A percentile compares a stretch with the other conserved stretches of the same genome.
Evolutionary conservation across 768 basidiomycete genomes (phyloP).

Genomic region (Lactarius evosmus): DNA sequence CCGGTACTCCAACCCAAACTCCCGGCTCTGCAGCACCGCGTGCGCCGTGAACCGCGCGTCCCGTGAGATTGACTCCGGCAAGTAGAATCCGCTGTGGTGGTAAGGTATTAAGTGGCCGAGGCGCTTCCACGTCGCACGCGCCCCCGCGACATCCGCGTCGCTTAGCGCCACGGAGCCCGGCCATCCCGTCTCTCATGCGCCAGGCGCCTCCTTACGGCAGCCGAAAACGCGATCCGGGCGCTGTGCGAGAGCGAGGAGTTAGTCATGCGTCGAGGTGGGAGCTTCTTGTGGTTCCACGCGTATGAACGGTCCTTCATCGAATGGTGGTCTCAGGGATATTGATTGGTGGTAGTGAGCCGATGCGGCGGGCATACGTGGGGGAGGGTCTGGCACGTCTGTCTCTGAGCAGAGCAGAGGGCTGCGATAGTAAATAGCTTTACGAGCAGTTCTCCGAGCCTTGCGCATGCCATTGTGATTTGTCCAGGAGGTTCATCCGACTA

Average conservation of each 20-base stretch:
- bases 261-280: slow-evolving; percentile 30
- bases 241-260: slow-evolving; percentile 31
- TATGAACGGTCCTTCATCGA: slow-evolving; percentile 32
- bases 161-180: slow-evolving; percentile 27
- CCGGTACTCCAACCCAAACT: slow-evolving; percentile 33
- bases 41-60: slow-evolving; percentile 31
- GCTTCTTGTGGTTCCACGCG: slow-evolving; percentile 31
- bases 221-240: slow-evolving; percentile 33
- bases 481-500: slow-evolving; percentile 32
- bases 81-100: slow-evolving; percentile 35
- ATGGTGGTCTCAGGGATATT: slow-evolving; percentile 31
- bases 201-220: background rate
- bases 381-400: slow-evolving; percentile 30
- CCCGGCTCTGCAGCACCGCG: slow-evolving; percentile 30
- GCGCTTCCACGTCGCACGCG: slow-evolving; percentile 33
- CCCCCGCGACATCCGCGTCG: slow-evolving; percentile 29
- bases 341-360: slow-evolving; percentile 23
- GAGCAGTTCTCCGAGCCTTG: slow-evolving; percentile 32
- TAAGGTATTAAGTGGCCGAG: slow-evolving; percentile 30
- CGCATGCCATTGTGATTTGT: slow-evolving; percentile 30
- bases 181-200: slow-evolving; percentile 26
- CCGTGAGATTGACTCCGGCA: slow-evolving; percentile 31
- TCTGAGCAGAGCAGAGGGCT: slow-evolving; percentile 32
- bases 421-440: slow-evolving; percentile 32
- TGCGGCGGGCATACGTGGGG: slow-evolving; percentile 16